phyloP scores from a whole-genome alignment of 371 early-diverging fungal species.

The Batkoa obscura region DNA sequence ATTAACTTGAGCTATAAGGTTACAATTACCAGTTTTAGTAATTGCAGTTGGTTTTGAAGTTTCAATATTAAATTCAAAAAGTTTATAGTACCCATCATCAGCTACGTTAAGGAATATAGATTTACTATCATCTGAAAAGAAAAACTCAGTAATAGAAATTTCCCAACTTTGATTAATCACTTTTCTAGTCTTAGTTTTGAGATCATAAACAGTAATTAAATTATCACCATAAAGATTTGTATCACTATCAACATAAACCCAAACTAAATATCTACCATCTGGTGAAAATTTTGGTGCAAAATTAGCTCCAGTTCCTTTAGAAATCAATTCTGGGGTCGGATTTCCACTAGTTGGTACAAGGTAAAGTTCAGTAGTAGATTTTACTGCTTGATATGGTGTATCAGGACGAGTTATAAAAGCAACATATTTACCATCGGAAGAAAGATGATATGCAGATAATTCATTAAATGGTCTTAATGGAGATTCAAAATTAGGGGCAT shows the following conservation, averaged over 20 bases:
- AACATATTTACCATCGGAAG: constrained; percentile 28
- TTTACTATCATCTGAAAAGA: constrained; percentile 26
- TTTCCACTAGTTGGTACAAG: constrained; percentile 29
- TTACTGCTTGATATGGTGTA: constrained; percentile 46
- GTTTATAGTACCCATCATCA: constrained; percentile 32
- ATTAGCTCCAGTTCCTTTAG: constrained; percentile 39
- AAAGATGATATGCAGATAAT: constrained; percentile 30
- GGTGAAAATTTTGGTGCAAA: constrained; percentile 35
- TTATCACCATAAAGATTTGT: constrained; percentile 62
- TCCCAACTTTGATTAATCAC: constrained; percentile 38
- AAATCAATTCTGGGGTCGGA: constrained; percentile 19
- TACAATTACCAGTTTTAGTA: not conserved
- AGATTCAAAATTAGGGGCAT: constrained; percentile 15
- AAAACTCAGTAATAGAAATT: constrained; percentile 29
- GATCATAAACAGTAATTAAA: constrained; percentile 25
- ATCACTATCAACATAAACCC: constrained; percentile 44
- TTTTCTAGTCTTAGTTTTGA: constrained; percentile 12
- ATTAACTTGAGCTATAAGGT: constrained; percentile 17
- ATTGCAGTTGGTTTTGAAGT: constrained; percentile 8
- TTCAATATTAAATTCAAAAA: constrained; percentile 27
- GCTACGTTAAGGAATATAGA: constrained; percentile 32
- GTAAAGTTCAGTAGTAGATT: constrained; percentile 53
- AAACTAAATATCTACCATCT: constrained; percentile 38
- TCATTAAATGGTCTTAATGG: constrained; percentile 34
- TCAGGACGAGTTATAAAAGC: constrained; percentile 50